Evolutionary conservation across 768 basidiomycete species (phyloP).

Genomic region (Royoungia palumana): DNA sequence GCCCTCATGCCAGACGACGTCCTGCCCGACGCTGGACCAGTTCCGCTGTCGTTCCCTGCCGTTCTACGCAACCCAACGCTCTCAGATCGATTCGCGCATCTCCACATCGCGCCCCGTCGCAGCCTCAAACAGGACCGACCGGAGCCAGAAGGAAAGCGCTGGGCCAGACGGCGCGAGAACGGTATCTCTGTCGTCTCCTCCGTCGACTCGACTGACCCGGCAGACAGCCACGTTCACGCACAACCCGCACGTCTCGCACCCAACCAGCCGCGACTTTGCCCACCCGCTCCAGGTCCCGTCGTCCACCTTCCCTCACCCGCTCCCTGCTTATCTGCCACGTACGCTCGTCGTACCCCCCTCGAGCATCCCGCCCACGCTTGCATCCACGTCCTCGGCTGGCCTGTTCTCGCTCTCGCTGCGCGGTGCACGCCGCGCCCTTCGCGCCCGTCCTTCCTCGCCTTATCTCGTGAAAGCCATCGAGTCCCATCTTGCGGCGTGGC

Average conservation of each 20-base stretch:
- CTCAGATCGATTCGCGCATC: slow-evolving; percentile 50
- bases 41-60: slow-evolving; percentile 70
- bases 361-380: slow-evolving; percentile 39
- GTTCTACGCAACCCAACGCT: slow-evolving; percentile 60
- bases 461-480: slow-evolving; percentile 69
- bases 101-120: slow-evolving; percentile 28
- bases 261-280: slow-evolving; percentile 54
- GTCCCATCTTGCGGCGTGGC: slow-evolving; percentile 58
- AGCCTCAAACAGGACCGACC: slow-evolving; percentile 46
- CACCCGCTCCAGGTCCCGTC: slow-evolving; percentile 41
- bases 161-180: slow-evolving; percentile 73
- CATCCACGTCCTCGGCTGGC: slow-evolving; percentile 62
- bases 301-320: slow-evolving; percentile 72
- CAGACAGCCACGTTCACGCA: slow-evolving; percentile 63
- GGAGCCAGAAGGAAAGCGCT: slow-evolving; percentile 75
- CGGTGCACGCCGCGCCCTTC: slow-evolving; percentile 67
- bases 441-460: slow-evolving; percentile 49
- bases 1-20: slow-evolving; percentile 5
- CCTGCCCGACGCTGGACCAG: slow-evolving; percentile 19
- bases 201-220: slow-evolving; percentile 1
- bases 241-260: slow-evolving; percentile 69
- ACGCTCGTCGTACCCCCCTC: slow-evolving; percentile 50
- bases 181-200: slow-evolving; percentile 39
- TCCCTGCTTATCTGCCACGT: slow-evolving; percentile 68
- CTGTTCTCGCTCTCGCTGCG: slow-evolving; percentile 74